Evolutionary conservation across 208 protist species (phyloP).

Genomic region (Giardia duodenalis): DNA sequence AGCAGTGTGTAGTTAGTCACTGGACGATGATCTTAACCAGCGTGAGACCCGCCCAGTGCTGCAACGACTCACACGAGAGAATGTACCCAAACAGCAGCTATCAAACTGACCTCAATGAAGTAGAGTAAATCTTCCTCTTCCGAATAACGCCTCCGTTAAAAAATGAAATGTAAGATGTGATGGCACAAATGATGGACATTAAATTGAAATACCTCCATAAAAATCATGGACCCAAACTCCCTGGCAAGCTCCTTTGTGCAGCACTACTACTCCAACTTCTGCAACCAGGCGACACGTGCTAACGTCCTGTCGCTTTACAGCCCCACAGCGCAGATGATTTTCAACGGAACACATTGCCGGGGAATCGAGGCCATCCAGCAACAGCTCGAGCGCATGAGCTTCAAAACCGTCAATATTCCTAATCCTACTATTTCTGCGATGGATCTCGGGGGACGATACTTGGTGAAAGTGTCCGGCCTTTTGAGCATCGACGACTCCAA

Average conservation of each 20-base stretch:
- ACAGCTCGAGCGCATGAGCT: background rate
- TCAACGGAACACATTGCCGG: background rate
- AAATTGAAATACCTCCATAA: no score
- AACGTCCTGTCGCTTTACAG: background rate
- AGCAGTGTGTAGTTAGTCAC: no score
- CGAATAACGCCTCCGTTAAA: no score
- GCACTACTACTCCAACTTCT: background rate
- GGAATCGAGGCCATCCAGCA: background rate
- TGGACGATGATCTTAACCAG: no score
- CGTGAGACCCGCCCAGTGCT: no score
- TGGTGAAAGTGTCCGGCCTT: background rate
- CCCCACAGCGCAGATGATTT: background rate
- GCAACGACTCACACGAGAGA: no score
- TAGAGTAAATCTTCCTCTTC: no score
- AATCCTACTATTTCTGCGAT: background rate
- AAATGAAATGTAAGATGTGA: no score
- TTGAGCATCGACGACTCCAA: background rate
- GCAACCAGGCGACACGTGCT: background rate
- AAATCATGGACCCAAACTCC: background rate
- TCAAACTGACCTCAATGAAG: no score
- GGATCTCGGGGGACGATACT: background rate
- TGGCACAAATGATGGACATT: no score
- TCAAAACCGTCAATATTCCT: background rate
- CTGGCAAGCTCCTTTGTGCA: background rate
- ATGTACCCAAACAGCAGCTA: no score